Base-by-base conservation (phyloP, 2,329 filamentous ascomycete species). In the Apiospora rasikravindrae region DNA sequence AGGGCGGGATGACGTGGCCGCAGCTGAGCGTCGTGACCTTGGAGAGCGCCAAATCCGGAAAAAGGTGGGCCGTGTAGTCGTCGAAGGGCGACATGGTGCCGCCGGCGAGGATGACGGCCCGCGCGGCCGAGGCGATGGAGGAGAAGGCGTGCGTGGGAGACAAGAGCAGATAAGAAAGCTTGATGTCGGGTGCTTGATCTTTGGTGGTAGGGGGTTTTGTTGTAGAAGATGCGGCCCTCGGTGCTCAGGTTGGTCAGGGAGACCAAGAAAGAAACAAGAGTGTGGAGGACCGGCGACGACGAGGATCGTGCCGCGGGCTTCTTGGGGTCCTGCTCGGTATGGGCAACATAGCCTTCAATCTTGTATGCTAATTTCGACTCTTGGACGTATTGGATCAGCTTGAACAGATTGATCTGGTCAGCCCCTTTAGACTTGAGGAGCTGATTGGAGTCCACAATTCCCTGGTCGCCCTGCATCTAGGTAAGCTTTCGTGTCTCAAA, bases 1-100 rank as follows among this genome's bases (percentile, higher is more conserved):
- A 89, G 0, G 89, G 82, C 0, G 96, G 96, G 70, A 99, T 97
- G 66, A 99, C 95, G 82, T 99, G 96, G 0, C 94, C 95, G 80
- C 96, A 99, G 76, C 95, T 98, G 42, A 98, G 88, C 0, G 94
- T 98, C 13, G 88, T 91, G 64, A 98, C 88, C 71, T 90, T 90
- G 0, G 85, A 82, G 0, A 86, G 76, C 0, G 88, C 80, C 0
- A 98, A 81, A 68, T 93, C 92, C 0, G 96, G 93, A 74, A 99
- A 96, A 0, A 99, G 86, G 77, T 98, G 94, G 4, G 92, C 88
- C 47, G 89, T 91, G 82, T 98, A 99, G 83, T 98, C 96, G 33
- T 92, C 89, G 85, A 98, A 97, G 0, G 96, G 96, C 2, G 96
- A 97, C 96, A 99, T 98, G 37, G 96, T 99, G 29, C 96, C 96